Base-by-base conservation (phyloP, 1,284 basidiomycete genomes). In the Ustilago tritici region DNA sequence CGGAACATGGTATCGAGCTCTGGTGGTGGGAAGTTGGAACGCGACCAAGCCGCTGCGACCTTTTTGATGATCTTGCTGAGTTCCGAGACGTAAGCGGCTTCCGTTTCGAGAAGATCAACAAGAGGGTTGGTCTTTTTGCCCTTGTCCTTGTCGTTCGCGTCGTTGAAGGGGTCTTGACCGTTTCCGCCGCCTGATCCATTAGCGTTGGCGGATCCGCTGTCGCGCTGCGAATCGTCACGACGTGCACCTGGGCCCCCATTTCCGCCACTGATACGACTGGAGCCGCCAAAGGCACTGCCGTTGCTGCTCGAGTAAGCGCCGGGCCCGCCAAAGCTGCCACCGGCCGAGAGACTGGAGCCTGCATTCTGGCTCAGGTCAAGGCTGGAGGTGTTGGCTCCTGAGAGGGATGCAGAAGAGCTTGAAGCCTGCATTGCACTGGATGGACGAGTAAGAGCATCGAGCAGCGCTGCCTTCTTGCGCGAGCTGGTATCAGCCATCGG, bases 21-120 rank as follows among this genome's bases (percentile, higher is more conserved):
- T 14, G 90, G 90, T 2, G 96, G 97, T 17, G 97, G 96, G 50
- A 99, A 92, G 87, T 98, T 97, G 54, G 92, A 91, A 47, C 94
- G 89, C 14, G 95, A 98, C 96, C 96, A 99, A 61, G 97, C 97
- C 32, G 92, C 92, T 4, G 97, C 97, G 9, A 98, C 93, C 90
- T 93, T 94, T 93, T 98, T 91, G 82, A 99, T 97, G 80, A 98
- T 91, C 57, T 92, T 92, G 28, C 94, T 92, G 49, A 99, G 88
- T 79, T 94, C 90, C 41, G 95, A 94, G n/a, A 98, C 94, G 87
- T 97, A 99, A 36, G 89, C 86, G 87, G 92, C 93, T 88, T 99
- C 97, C 10, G 93, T 96, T 82, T 96, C 93, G 76, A 98, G 92
- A 73, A 99, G 91, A 87, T 99, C 96, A 14, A 90, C 90, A 69